These are phyloP conservation scores for Tetrapisispora arboricola DNA, from an alignment of 805 yeast genomes.

Conservation along the genomic window DNA sequence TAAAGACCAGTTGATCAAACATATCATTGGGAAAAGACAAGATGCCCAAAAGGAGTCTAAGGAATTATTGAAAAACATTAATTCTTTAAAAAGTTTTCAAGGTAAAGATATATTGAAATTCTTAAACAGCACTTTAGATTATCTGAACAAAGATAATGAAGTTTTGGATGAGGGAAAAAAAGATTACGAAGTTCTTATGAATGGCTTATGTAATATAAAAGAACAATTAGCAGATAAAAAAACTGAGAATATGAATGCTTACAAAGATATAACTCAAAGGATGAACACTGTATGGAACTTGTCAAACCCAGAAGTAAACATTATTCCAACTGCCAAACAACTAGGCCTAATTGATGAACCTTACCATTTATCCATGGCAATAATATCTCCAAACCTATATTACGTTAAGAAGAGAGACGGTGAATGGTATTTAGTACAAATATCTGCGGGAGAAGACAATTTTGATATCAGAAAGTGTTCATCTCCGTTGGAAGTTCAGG, in stretches of 20 bases:
- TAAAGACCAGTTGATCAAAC: constrained; percentile 20
- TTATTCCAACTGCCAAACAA: constrained; percentile 17
- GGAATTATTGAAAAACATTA: constrained; percentile 13
- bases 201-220: constrained; percentile 9
- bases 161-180: background rate
- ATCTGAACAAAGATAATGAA: constrained; percentile 11
- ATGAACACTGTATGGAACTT: constrained; percentile 23
- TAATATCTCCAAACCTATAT: constrained; percentile 24
- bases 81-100: constrained; percentile 22
- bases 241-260: constrained; percentile 17
- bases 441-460: constrained; percentile 10
- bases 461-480: constrained; percentile 11
- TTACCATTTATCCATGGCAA: constrained; percentile 17
- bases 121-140: constrained; percentile 23
- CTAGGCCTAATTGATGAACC: constrained; percentile 22
- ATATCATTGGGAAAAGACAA: constrained; percentile 16
- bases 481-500: constrained; percentile 13
- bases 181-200: constrained; percentile 1
- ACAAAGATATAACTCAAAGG: constrained; percentile 19
- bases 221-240: constrained; percentile 9
- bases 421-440: constrained; percentile 16
- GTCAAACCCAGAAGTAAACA: constrained; percentile 19
- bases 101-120: constrained; percentile 24
- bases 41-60: constrained; percentile 15
- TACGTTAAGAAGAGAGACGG: constrained; percentile 15